Conservation (phyloP, 179 eudicot species). For the Drosera spatulata region DNA sequence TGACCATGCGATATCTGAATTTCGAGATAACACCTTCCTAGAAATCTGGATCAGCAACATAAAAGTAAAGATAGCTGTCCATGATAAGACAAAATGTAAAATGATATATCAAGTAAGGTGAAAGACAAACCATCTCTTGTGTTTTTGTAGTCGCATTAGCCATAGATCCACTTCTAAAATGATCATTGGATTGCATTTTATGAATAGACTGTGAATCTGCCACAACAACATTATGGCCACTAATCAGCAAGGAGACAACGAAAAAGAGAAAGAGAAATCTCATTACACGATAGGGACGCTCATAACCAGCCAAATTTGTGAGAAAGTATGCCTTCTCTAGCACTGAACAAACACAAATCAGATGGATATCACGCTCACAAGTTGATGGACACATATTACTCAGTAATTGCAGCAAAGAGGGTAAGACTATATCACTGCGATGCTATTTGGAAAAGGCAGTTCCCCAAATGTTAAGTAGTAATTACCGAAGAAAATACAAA, state of each 20-base stretch:
- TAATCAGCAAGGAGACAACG: slow-evolving; percentile 3
- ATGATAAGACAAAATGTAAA: not conserved
- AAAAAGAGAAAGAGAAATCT: not conserved
- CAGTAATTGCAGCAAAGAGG: too few species aligned
- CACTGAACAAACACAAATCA: too few species aligned
- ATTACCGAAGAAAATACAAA: too few species aligned
- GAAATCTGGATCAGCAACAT: slow-evolving; percentile 15
- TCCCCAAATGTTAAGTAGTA: too few species aligned
- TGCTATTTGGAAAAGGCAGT: too few species aligned
- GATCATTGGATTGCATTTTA: slow-evolving; percentile 4
- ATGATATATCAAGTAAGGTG: not conserved
- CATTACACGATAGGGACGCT: not conserved
- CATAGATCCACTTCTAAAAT: slow-evolving; percentile 1
- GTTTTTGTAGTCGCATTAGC: slow-evolving; percentile 5
- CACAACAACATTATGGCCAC: not conserved
- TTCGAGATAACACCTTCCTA: slow-evolving; percentile 17
- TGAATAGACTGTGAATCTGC: slow-evolving; percentile 7
- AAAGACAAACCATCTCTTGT: slow-evolving; percentile 15
- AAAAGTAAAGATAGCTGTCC: not conserved
- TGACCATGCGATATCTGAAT: slow-evolving; percentile 28
- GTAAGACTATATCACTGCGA: too few species aligned
- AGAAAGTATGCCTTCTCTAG: too few species aligned
- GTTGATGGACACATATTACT: too few species aligned
- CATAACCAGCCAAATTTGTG: not conserved
- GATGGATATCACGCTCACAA: too few species aligned